phyloP scores from a whole-genome alignment of 768 basidiomycete species.

The Pleurotus cornucopiae region DNA sequence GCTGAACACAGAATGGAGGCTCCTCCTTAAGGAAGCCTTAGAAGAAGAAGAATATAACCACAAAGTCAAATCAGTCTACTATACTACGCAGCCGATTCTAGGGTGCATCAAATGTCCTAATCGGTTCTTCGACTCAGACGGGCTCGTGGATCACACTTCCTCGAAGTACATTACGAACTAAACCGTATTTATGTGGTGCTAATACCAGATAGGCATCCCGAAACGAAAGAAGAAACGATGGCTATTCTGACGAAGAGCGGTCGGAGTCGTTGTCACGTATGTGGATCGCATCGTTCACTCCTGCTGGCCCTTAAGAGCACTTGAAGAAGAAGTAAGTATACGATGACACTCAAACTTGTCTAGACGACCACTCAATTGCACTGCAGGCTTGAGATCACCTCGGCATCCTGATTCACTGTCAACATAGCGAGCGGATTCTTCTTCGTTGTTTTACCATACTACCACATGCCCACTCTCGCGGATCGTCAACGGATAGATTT shows the following conservation, averaged over 20 bases:
- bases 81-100: neutral
- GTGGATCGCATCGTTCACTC: neutral
- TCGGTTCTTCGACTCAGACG: conserved; percentile 2
- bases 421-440: too few species aligned
- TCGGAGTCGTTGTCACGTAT: conserved; percentile 1
- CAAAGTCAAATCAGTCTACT: neutral
- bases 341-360: neutral
- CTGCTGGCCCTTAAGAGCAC: neutral
- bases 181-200: neutral
- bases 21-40: neutral
- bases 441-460: too few species aligned
- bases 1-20: neutral
- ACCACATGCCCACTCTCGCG: too few species aligned
- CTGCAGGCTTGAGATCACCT: neutral
- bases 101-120: conserved; percentile 1
- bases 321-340: conserved; percentile 1
- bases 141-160: conserved; percentile 3
- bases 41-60: neutral
- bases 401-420: too few species aligned
- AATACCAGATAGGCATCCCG: neutral
- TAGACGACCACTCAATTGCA: too few species aligned
- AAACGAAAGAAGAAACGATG: neutral
- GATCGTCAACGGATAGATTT: too few species aligned
- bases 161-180: neutral
- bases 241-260: neutral